These are phyloP conservation scores for Calonectria pteridis DNA, from an alignment of 2,329 filamentous ascomycete genomes.

Conservation along the genomic window DNA sequence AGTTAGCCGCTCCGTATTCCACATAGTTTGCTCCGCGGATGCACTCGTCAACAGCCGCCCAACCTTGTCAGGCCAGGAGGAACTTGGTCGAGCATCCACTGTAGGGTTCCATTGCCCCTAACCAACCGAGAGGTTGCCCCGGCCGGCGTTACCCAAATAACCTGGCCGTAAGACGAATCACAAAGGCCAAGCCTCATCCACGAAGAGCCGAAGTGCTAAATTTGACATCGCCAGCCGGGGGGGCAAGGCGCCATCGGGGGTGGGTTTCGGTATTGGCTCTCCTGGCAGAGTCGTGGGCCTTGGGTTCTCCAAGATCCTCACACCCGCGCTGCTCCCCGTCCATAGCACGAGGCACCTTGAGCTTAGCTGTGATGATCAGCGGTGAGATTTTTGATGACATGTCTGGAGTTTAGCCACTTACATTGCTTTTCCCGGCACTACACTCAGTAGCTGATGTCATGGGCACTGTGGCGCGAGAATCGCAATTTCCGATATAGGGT, in stretches of 20 bases:
- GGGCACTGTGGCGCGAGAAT: conserved; percentile 3
- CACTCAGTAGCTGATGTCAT: conserved; percentile 27
- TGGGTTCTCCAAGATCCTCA: conserved; percentile 26
- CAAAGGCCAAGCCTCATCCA: conserved; percentile 30
- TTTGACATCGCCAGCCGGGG: conserved; percentile 39
- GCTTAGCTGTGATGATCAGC: conserved; percentile 10
- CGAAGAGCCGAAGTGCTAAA: conserved; percentile 36
- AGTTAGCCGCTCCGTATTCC: not conserved
- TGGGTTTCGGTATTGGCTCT: conserved; percentile 34
- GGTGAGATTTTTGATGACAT: conserved; percentile 27
- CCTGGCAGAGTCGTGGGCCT: conserved; percentile 22
- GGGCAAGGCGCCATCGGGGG: conserved; percentile 31
- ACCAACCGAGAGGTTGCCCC: conserved; percentile 19
- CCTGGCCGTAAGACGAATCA: conserved; percentile 9
- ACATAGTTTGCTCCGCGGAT: not conserved
- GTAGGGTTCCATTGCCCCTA: conserved; percentile 17
- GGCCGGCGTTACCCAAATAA: conserved; percentile 32
- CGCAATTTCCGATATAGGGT: conserved; percentile 12
- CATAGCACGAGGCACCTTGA: not conserved
- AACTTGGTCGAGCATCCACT: not conserved
- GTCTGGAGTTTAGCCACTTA: conserved; percentile 27
- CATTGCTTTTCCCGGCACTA: conserved; percentile 4
- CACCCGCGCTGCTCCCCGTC: conserved; percentile 7
- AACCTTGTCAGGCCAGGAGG: not conserved
- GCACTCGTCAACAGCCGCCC: not conserved